Evolutionary conservation across 148 eudicot species (phyloP).

Genomic region (Gaultheria prostrata): DNA sequence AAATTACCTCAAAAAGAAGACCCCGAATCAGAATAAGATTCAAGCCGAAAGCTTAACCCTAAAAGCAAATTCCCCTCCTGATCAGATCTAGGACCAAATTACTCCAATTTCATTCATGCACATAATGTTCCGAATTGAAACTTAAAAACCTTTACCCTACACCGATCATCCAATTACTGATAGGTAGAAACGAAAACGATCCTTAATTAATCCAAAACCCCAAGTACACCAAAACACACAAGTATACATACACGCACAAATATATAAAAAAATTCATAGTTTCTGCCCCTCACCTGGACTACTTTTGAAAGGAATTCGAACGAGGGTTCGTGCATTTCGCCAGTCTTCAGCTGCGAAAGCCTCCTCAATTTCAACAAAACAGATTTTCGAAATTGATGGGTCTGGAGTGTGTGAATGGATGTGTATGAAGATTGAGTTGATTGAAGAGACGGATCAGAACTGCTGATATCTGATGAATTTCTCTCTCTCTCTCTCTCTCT

Average conservation of each 20-base stretch:
- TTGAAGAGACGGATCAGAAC: background rate
- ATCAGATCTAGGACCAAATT: slow-evolving; percentile 5
- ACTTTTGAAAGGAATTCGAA: background rate
- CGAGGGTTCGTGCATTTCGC: slow-evolving; percentile 2
- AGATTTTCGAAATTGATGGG: background rate
- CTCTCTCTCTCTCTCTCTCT: background rate
- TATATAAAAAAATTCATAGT: background rate
- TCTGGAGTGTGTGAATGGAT: background rate
- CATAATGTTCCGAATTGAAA: background rate
- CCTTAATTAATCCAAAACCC: background rate
- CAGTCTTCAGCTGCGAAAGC: background rate
- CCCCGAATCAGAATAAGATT: background rate
- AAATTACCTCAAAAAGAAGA: background rate
- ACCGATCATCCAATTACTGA: slow-evolving; percentile 5
- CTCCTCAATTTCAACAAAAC: background rate
- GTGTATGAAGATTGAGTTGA: background rate
- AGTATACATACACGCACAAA: background rate
- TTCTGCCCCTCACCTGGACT: background rate
- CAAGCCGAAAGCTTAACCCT: background rate
- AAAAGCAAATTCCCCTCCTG: background rate
- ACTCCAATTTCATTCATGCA: background rate
- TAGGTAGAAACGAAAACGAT: background rate
- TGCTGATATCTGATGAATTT: slow-evolving; percentile 3
- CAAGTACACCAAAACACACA: background rate
- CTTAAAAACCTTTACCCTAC: background rate